Percentiles rank a stretch among this genome's conserved stretches.
Evolutionary conservation across 257 asterid species (phyloP).

Genomic region (Solanum dulcamara): DNA sequence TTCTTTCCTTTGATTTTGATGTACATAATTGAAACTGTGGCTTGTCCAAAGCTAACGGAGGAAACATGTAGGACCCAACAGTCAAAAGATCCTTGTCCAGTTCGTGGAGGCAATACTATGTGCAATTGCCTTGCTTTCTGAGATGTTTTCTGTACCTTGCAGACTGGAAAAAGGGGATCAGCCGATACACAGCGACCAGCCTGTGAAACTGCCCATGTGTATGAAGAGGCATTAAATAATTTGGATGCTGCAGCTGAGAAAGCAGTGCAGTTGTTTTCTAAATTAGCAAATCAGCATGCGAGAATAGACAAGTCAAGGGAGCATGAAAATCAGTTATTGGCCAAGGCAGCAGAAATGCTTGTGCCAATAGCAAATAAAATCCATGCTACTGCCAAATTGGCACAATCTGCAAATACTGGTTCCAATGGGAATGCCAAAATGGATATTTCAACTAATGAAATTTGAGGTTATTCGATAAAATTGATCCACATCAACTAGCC

Average conservation of each 20-base stretch:
- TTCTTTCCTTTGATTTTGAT: neutral
- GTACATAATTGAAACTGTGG: neutral
- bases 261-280: slow-evolving; percentile 29
- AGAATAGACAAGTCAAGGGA: slow-evolving; percentile 13
- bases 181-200: neutral
- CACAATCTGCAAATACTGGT: slow-evolving; percentile 14
- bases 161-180: slow-evolving; percentile 2
- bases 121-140: neutral
- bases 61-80: neutral
- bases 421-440: neutral
- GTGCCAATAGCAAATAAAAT: slow-evolving; percentile 30
- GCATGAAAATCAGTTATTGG: slow-evolving; percentile 11
- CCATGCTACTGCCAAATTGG: slow-evolving; percentile 25
- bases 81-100: neutral
- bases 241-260: slow-evolving; percentile 49
- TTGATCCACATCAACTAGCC: neutral
- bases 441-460: slow-evolving; percentile 2
- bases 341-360: slow-evolving; percentile 24
- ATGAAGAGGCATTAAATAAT: slow-evolving; percentile 35
- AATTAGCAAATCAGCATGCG: slow-evolving; percentile 12
- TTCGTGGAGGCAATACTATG: neutral
- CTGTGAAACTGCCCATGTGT: slow-evolving; percentile 7
- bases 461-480: neutral
- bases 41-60: neutral
- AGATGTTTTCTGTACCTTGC: neutral